Conservation (phyloP, 1,139 yeast species). For the Debaryomyces nepalensis region DNA sequence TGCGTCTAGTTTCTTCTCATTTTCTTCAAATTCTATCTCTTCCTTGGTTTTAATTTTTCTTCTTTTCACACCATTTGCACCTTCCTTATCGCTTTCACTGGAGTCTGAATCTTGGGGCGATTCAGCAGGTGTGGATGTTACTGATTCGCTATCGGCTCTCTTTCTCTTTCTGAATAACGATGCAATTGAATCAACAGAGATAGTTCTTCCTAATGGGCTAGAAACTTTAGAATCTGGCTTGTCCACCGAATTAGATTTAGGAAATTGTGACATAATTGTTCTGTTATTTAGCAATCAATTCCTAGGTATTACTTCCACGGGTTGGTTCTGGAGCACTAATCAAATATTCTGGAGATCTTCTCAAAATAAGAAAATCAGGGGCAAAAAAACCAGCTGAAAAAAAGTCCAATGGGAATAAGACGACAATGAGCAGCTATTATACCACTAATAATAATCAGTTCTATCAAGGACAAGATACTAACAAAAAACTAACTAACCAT, state of each 20-base stretch:
- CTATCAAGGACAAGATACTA: neutral
- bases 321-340: too few species aligned
- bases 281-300: neutral
- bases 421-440: neutral
- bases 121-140: slow-evolving; percentile 19
- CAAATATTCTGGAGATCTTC: neutral
- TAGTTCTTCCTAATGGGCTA: slow-evolving; percentile 33
- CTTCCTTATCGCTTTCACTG: slow-evolving; percentile 21
- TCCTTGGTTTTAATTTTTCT: slow-evolving; percentile 34
- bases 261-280: slow-evolving; percentile 4
- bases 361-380: neutral
- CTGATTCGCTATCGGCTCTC: slow-evolving; percentile 22
- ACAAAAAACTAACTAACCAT: neutral
- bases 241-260: slow-evolving; percentile 2
- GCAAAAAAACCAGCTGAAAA: neutral
- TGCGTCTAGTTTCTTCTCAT: slow-evolving; percentile 60
- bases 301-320: neutral
- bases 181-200: slow-evolving; percentile 49
- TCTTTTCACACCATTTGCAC: slow-evolving; percentile 24
- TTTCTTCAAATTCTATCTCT: slow-evolving; percentile 46
- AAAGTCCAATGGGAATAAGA: neutral
- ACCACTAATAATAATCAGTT: slow-evolving; percentile 2
- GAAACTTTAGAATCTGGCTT: slow-evolving; percentile 1
- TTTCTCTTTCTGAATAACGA: slow-evolving; percentile 46
- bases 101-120: slow-evolving; percentile 22